phyloP scores from a whole-genome alignment of 2,329 filamentous ascomycete genomes.

The Colletotrichum agaves region DNA sequence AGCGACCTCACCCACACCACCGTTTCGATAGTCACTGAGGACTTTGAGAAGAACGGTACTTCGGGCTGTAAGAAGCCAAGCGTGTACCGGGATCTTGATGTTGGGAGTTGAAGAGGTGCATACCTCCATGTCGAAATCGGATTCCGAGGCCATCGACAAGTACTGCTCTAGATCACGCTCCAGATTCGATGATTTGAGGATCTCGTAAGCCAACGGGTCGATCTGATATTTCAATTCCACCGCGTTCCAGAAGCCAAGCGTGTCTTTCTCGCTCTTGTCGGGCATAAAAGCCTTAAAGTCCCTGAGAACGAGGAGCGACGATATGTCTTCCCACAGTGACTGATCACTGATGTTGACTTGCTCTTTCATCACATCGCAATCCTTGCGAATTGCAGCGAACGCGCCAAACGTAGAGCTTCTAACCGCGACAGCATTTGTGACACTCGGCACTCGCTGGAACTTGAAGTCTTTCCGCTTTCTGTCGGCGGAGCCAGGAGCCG shows the following conservation, averaged over 20 bases:
- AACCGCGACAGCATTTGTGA: conserved; percentile 86
- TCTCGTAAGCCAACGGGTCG: conserved; percentile 59
- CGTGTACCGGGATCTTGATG: conserved; percentile 81
- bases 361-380: conserved; percentile 82
- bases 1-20: conserved; percentile 64
- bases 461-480: conserved; percentile 89
- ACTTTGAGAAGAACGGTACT: conserved; percentile 75
- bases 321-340: conserved; percentile 78
- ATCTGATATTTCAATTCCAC: conserved; percentile 63
- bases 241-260: conserved; percentile 53
- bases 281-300: conserved; percentile 63
- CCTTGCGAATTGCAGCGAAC: conserved; percentile 86
- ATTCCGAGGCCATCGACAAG: conserved; percentile 53
- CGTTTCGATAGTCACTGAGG: conserved; percentile 66
- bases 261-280: conserved; percentile 50
- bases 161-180: conserved; percentile 69
- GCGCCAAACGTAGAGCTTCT: conserved; percentile 90
- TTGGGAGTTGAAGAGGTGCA: conserved; percentile 72
- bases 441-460: conserved; percentile 87
- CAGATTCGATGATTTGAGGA: conserved; percentile 72
- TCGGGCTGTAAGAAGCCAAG: conserved; percentile 81
- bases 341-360: conserved; percentile 74
- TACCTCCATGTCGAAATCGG: conserved; percentile 57
- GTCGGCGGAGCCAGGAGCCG: conserved; percentile 58
- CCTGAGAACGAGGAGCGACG: conserved; percentile 74